Evolutionary conservation across 495 filamentous ascomycete genomes (phyloP).

Genomic region (Rhizodiscina lignyota): DNA sequence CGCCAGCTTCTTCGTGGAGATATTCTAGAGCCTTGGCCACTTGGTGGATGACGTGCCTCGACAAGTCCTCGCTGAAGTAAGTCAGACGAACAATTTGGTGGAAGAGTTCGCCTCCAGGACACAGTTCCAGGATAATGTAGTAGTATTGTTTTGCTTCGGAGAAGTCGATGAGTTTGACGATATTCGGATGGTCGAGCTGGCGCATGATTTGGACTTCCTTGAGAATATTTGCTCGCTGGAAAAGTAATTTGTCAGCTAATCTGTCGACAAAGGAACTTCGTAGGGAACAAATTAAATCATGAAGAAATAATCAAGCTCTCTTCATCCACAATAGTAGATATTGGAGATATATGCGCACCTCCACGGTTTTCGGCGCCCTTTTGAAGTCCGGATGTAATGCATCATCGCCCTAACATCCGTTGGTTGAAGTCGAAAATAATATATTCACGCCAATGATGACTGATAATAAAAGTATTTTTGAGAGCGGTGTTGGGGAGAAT

Average conservation of each 20-base stretch:
- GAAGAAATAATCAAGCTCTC: too few relatives aligned
- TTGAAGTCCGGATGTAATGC: slow-evolving; percentile 91
- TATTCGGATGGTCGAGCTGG: slow-evolving; percentile 85
- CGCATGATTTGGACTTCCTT: slow-evolving; percentile 99
- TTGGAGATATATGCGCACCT: slow-evolving; percentile 59
- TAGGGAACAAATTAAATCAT: slow-evolving; percentile 5
- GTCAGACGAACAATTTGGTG: slow-evolving; percentile 97
- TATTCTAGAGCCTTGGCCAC: slow-evolving; percentile 90
- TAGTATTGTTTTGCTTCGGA: slow-evolving; percentile 90
- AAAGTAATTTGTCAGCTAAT: slow-evolving; percentile 9
- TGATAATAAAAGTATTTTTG: too few relatives aligned
- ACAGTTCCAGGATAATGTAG: slow-evolving; percentile 90
- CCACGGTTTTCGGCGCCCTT: slow-evolving; percentile 81
- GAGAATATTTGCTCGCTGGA: slow-evolving; percentile 83
- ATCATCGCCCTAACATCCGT: slow-evolving; percentile 53
- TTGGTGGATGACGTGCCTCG: slow-evolving; percentile 83
- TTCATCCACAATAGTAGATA: slow-evolving; percentile 17
- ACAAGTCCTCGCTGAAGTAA: slow-evolving; percentile 93
- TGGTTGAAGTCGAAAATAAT: too few relatives aligned
- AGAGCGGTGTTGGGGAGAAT: slow-evolving; percentile 12
- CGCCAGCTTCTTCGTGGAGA: slow-evolving; percentile 82
- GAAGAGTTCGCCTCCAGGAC: slow-evolving; percentile 90
- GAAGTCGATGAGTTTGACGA: slow-evolving; percentile 84
- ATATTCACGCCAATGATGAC: too few relatives aligned
- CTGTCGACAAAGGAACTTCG: slow-evolving; percentile 2